phyloP scores from a whole-genome alignment of 306 rosid species.

The Psophocarpus tetragonolobus region DNA sequence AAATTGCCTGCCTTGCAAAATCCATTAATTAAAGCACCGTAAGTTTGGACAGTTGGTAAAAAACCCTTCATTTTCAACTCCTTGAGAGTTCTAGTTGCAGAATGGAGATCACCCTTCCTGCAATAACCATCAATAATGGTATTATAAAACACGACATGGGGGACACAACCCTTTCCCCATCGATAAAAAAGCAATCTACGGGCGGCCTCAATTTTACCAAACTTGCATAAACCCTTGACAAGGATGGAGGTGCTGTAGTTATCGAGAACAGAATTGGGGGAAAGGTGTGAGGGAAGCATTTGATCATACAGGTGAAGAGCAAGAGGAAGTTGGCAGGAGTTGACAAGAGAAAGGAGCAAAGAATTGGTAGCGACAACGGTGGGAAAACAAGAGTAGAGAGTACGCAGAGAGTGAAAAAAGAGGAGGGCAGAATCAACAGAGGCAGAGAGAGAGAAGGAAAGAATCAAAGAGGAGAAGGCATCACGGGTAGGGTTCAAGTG shows the following conservation, averaged over 20 bases:
- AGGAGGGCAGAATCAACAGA: conserved; percentile 60
- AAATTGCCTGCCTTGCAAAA: conserved; percentile 72
- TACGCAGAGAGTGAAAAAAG: conserved; percentile 36
- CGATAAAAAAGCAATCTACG: conserved; percentile 58
- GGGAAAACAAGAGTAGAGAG: conserved; percentile 53
- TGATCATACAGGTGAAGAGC: conserved; percentile 69
- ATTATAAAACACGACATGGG: conserved; percentile 74
- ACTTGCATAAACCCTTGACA: conserved; percentile 64
- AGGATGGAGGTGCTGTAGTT: conserved; percentile 71
- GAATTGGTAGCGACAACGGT: conserved; percentile 57
- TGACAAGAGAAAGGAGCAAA: conserved; percentile 52
- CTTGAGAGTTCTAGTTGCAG: conserved; percentile 54
- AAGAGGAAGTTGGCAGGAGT: conserved; percentile 43
- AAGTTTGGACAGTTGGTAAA: conserved; percentile 62
- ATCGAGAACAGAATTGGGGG: conserved; percentile 41
- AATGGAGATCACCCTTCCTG: conserved; percentile 54
- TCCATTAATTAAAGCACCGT: conserved; percentile 66
- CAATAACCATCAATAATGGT: conserved; percentile 72
- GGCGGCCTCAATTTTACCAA: conserved; percentile 68
- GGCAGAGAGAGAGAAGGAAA: too few species aligned
- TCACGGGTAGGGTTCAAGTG: conserved; percentile 53
- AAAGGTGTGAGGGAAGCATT: conserved; percentile 50
- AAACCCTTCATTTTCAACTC: conserved; percentile 74
- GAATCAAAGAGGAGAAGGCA: conserved; percentile 52
- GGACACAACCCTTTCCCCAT: conserved; percentile 76